Evolutionary conservation across 371 early-diverging fungal genomes (phyloP).

Genomic region (Basidiobolus meristosporus): DNA sequence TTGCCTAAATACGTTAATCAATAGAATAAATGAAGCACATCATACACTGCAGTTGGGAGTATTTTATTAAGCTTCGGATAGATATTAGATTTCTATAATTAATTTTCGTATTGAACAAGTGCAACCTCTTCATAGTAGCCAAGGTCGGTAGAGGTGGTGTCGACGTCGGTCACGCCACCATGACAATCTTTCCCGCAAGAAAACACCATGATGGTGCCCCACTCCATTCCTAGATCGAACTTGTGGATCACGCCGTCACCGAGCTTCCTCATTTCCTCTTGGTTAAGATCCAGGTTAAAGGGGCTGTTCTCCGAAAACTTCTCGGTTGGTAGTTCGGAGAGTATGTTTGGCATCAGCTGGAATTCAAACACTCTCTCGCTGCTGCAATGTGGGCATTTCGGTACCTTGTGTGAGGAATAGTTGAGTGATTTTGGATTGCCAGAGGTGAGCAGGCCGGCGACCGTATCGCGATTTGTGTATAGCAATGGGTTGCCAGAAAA

Average conservation of each 20-base stretch:
- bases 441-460: slow-evolving; percentile 13
- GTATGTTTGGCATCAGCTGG: slow-evolving; percentile 78
- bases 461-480: slow-evolving; percentile 26
- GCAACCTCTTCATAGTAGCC: slow-evolving; percentile 1
- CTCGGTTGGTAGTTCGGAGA: slow-evolving; percentile 31
- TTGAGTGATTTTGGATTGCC: slow-evolving; percentile 7
- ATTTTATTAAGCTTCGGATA: no score
- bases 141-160: slow-evolving; percentile 5
- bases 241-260: slow-evolving; percentile 10
- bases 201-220: slow-evolving; percentile 74
- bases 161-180: slow-evolving; percentile 5
- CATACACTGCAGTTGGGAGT: no score
- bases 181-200: slow-evolving; percentile 66
- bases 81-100: no score
- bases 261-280: no score
- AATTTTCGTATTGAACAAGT: no score
- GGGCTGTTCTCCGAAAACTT: no score
- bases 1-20: no score
- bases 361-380: slow-evolving; percentile 70
- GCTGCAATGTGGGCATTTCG: slow-evolving; percentile 44
- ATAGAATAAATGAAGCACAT: no score
- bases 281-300: no score
- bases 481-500: slow-evolving; percentile 51
- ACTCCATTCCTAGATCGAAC: slow-evolving; percentile 74
- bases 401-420: slow-evolving; percentile 13